These are phyloP conservation scores for Candida succiphila DNA, from an alignment of 805 yeast genomes.

Conservation along the genomic window DNA sequence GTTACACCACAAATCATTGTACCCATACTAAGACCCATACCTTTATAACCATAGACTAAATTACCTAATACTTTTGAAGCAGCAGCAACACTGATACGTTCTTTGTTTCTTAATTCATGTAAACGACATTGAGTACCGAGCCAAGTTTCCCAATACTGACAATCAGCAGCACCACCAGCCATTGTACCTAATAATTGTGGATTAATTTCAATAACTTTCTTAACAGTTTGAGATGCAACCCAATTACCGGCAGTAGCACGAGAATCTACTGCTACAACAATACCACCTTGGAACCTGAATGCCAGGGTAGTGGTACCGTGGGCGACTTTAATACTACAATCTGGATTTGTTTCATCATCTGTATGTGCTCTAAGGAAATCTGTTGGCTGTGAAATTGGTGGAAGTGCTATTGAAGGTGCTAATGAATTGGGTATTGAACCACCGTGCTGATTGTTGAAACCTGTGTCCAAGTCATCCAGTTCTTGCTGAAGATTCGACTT, in stretches of 20 bases:
- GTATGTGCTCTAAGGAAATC: constrained; percentile 96
- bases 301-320: constrained; percentile 99
- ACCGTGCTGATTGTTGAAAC: constrained; percentile 5
- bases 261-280: constrained; percentile 93
- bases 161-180: constrained; percentile 99
- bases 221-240: constrained; percentile 97
- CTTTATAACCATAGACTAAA: constrained; percentile 87
- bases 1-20: constrained; percentile 98
- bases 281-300: constrained; percentile 92
- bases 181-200: constrained; percentile 91
- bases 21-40: constrained; percentile 98
- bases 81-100: constrained; percentile 91
- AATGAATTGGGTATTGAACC: constrained; percentile 14
- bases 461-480: constrained; percentile 10
- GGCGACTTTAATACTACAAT: constrained; percentile 90
- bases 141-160: constrained; percentile 99
- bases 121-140: constrained; percentile 92
- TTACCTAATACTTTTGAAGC: constrained; percentile 91
- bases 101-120: constrained; percentile 90
- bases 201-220: constrained; percentile 93
- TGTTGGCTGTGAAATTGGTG: constrained; percentile 83
- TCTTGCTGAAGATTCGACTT: constrained; percentile 15
- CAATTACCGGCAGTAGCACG: constrained; percentile 97
- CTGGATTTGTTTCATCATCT: constrained; percentile 87
- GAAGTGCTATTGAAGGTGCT: constrained; percentile 60